phyloP scores from a whole-genome alignment of 371 early-diverging fungal genomes.

The Mortierella sp. region DNA sequence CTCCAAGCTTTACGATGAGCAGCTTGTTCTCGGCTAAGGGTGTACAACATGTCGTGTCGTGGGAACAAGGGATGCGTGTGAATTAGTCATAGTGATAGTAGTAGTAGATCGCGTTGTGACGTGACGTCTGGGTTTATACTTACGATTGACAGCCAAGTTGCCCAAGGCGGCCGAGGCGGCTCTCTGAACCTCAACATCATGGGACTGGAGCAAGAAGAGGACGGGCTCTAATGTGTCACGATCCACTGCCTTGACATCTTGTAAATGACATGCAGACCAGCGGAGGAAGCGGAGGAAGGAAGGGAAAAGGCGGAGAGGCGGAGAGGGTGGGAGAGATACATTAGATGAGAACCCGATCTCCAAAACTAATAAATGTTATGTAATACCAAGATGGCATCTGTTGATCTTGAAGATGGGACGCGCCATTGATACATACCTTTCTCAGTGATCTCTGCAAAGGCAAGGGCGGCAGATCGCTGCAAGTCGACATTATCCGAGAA shows the following conservation, averaged over 20 bases:
- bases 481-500: constrained; percentile 88
- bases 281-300: too few relatives aligned
- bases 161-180: constrained; percentile 92
- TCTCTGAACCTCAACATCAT: constrained; percentile 89
- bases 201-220: constrained; percentile 83
- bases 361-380: too few relatives aligned
- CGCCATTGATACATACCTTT: constrained; percentile 59
- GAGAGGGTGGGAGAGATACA: too few relatives aligned
- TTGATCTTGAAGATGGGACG: constrained; percentile 1
- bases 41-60: too few relatives aligned
- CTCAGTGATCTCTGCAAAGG: constrained; percentile 94
- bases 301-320: too few relatives aligned
- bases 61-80: too few relatives aligned
- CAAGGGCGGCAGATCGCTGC: constrained; percentile 90
- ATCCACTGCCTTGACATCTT: constrained; percentile 84
- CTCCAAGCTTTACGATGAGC: constrained; percentile 87
- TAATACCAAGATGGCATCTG: neutral
- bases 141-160: constrained; percentile 89
- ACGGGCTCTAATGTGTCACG: constrained; percentile 86
- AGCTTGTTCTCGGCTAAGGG: constrained; percentile 88
- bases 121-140: constrained; percentile 18
- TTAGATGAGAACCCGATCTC: neutral
- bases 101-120: too few relatives aligned
- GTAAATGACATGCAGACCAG: too few relatives aligned
- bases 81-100: too few relatives aligned